A percentile compares a stretch with the other conserved stretches of the same genome.
phyloP scores from a whole-genome alignment of 306 rosid species.

The Quercus rubra region DNA sequence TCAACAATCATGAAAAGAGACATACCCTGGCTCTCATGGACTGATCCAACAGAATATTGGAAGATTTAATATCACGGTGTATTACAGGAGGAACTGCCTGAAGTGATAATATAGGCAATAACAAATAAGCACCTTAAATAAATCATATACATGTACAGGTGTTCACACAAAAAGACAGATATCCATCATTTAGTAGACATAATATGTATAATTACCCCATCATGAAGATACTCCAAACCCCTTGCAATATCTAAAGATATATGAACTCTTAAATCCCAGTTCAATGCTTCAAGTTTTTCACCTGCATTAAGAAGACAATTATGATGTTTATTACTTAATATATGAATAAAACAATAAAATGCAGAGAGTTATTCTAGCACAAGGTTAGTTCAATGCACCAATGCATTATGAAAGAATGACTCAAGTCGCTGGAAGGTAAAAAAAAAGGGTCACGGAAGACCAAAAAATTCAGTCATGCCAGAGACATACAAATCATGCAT shows the following conservation, averaged over 20 bases:
- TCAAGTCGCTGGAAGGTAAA: too few species aligned
- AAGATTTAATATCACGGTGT: constrained; percentile 91
- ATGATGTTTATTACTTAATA: neutral
- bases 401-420: neutral
- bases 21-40: constrained; percentile 95
- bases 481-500: neutral
- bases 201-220: constrained; percentile 65
- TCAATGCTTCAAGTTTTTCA: constrained; percentile 53
- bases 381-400: neutral
- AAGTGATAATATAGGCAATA: constrained; percentile 7
- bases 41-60: constrained; percentile 82
- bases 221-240: constrained; percentile 98
- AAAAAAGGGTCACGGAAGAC: too few species aligned
- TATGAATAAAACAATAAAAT: neutral
- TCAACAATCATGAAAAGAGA: neutral
- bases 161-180: neutral
- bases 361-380: neutral
- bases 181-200: constrained; percentile 10
- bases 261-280: constrained; percentile 88
- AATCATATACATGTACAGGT: neutral
- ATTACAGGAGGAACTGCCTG: constrained; percentile 99
- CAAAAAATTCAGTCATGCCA: neutral
- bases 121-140: constrained; percentile 3
- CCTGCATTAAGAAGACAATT: constrained; percentile 34
- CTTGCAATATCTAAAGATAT: constrained; percentile 89